A percentile compares a stretch with the other conserved stretches of the same genome.
These are phyloP conservation scores for Fonsecaea erecta DNA, from an alignment of 2,329 filamentous ascomycete species.

Conservation along the genomic window DNA sequence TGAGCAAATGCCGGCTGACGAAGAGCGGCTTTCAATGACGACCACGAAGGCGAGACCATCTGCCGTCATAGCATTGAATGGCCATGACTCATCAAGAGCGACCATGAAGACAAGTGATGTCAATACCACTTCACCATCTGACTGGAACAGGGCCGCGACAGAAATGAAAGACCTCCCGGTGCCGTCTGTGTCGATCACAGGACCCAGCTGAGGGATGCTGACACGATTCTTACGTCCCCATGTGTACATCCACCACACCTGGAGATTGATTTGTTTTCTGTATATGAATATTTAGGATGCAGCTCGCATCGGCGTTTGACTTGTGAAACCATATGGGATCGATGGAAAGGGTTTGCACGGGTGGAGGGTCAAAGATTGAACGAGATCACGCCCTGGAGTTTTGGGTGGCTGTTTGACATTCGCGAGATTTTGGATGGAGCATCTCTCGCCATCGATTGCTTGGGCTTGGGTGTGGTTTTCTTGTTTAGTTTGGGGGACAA, in stretches of 20 bases:
- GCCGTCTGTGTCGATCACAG: slow-evolving; percentile 28
- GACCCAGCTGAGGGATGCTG: slow-evolving; percentile 21
- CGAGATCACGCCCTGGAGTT: not conserved
- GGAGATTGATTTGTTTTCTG: not conserved
- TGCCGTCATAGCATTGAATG: not conserved
- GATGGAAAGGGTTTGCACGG: not conserved
- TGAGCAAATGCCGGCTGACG: slow-evolving; percentile 13
- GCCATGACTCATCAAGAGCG: not conserved
- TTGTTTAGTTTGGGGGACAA: not conserved
- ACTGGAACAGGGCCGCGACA: not conserved
- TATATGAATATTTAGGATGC: not conserved
- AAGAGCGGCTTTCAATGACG: slow-evolving; percentile 17
- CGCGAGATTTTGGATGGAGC: not conserved
- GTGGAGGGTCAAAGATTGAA: not conserved
- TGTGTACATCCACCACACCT: not conserved
- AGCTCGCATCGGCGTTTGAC: not conserved
- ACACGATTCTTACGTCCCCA: not conserved
- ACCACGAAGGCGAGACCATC: slow-evolving; percentile 6
- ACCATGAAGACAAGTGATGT: not conserved
- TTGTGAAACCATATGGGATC: not conserved
- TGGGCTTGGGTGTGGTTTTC: not conserved
- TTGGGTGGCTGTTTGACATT: not conserved
- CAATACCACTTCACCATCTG: not conserved
- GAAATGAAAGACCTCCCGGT: slow-evolving; percentile 17
- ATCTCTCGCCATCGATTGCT: not conserved